phyloP scores from a whole-genome alignment of 345 rosid species.

The Physaria fendleri region DNA sequence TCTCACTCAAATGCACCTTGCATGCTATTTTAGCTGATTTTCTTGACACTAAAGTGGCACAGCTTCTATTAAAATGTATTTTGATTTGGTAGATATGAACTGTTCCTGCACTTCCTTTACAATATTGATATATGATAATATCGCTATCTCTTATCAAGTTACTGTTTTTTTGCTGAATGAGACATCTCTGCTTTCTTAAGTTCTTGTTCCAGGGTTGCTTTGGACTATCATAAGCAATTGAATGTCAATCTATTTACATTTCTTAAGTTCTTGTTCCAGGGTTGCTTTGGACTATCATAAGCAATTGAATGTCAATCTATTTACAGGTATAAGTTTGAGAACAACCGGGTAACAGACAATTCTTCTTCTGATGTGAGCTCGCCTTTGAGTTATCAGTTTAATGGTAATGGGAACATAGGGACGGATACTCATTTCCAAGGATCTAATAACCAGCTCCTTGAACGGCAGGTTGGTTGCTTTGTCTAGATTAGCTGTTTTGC shows the following conservation, averaged over 20 bases:
- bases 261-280: neutral
- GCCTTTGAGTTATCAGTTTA: constrained; percentile 62
- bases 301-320: constrained; percentile 4
- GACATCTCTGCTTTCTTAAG: neutral
- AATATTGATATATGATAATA: neutral
- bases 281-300: constrained; percentile 2
- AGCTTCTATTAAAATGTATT: neutral
- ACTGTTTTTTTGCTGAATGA: neutral
- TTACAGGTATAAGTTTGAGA: constrained; percentile 79
- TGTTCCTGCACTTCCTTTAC: neutral
- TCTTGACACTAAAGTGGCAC: neutral
- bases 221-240: neutral
- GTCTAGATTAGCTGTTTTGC: constrained; percentile 11
- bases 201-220: neutral
- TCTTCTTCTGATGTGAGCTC: constrained; percentile 71
- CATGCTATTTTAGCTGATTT: constrained; percentile 6
- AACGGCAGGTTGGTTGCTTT: constrained; percentile 67
- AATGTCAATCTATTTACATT: constrained; percentile 25
- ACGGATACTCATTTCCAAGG: constrained; percentile 62
- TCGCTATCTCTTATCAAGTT: neutral
- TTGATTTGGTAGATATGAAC: neutral
- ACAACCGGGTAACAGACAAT: constrained; percentile 68
- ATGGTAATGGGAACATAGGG: constrained; percentile 68
- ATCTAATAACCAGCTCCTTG: constrained; percentile 85
- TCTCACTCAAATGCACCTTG: neutral